Base-by-base conservation (phyloP, 176 grass and related monocot species). In the Lolium perenne region DNA sequence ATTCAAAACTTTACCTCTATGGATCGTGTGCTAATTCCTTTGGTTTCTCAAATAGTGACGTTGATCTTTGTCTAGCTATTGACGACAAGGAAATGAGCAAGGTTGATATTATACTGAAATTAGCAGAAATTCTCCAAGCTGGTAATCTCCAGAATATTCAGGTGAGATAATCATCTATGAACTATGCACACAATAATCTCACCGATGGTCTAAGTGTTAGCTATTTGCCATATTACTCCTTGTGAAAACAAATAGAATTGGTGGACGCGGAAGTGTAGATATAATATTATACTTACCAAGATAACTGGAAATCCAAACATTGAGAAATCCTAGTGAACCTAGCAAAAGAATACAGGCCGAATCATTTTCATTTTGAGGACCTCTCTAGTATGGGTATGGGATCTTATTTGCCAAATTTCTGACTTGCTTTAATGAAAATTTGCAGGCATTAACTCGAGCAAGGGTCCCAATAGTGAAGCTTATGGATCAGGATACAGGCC, bases 401-500 rank as follows among this genome's bases (percentile, higher is more conserved):
- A 84, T 20, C 60, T 46, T 74, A 38, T 87, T 22, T 74, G 46
- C 58, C 79, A 56, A 80, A 71, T 50, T 84, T 87, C 45, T 91
- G 16, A 69, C 11, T 64, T 20, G 48, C 62, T 74, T 66, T 68
- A 9, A 83, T 95, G 35, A 78, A 70, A 80, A 60, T 65, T 81
- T 91, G 53, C 82, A 98, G 97, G 94, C 97, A 83, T 85, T 98
- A 82, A 94, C 94, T 88, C 92, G 84, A 83, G 97, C 97, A 80
- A 98, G 97, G 82, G 97, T 98, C 70, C 97, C 97, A 40, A 98
- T 98, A 83, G 97, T 98, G 82, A 98, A 98, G 90, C 79, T 98
- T 86, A 98, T 95, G 97, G 94, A 98, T 92, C 97, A 87, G 1
- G 88, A 76, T 79, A 98, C 97, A 14, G 97, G 92, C 50, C 86